These are phyloP conservation scores for Penicillium samsonianum DNA, from an alignment of 495 filamentous ascomycete species.

Conservation along the genomic window DNA sequence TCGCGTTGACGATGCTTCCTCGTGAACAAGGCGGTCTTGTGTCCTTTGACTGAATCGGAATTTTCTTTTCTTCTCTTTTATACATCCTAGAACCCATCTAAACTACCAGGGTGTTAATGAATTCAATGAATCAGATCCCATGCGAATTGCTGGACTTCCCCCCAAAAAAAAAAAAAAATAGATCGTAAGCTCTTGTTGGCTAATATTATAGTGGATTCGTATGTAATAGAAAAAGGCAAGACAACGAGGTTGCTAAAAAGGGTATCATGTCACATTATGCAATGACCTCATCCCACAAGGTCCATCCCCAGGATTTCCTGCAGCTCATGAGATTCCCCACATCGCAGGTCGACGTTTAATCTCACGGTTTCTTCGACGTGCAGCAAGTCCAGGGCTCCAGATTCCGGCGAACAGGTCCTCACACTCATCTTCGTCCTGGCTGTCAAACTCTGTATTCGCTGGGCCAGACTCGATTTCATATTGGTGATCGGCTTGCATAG, in stretches of 20 bases:
- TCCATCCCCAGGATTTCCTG: not conserved
- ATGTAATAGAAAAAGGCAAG: not conserved
- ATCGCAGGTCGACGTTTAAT: constrained; percentile 34
- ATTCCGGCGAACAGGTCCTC: constrained; percentile 88
- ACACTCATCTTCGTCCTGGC: constrained; percentile 90
- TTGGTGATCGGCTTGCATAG: not conserved
- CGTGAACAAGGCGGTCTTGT: not conserved
- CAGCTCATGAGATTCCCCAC: constrained; percentile 31
- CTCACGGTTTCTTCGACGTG: constrained; percentile 60
- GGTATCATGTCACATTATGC: constrained; percentile 11
- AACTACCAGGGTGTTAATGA: constrained; percentile 5
- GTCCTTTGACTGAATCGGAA: not conserved
- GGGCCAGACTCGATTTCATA: constrained; percentile 11
- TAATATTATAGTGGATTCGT: not conserved
- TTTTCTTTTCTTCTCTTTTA: constrained; percentile 1
- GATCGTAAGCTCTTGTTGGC: not conserved
- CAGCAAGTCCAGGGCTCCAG: constrained; percentile 74
- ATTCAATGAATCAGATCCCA: constrained; percentile 1
- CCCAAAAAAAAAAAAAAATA: not conserved
- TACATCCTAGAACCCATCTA: not conserved
- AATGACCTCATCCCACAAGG: constrained; percentile 1
- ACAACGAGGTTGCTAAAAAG: not conserved
- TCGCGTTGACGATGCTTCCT: constrained; percentile 28
- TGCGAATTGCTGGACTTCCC: not conserved
- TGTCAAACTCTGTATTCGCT: constrained; percentile 72